Conservation (phyloP, 495 filamentous ascomycete species). For the Trichoderma virens region DNA sequence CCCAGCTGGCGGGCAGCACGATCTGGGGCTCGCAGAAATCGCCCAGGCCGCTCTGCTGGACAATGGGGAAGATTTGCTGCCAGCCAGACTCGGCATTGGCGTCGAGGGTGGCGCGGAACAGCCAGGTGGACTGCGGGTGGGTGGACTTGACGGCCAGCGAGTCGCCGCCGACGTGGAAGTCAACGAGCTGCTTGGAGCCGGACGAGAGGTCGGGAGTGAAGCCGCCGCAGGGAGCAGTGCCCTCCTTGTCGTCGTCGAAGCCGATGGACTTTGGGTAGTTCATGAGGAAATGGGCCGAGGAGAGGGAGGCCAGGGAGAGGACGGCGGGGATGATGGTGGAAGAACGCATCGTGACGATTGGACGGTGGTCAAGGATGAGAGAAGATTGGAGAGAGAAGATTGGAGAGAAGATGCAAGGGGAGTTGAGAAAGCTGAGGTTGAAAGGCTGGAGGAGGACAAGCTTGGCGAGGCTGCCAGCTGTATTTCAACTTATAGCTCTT, state of each 20-base stretch:
- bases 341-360: conserved; percentile 21
- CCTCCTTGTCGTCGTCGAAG: conserved; percentile 38
- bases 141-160: conserved; percentile 28
- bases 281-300: conserved; percentile 41
- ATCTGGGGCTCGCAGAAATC: conserved; percentile 35
- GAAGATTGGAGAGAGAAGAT: not conserved
- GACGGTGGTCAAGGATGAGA: too few species aligned
- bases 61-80: conserved; percentile 38
- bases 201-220: conserved; percentile 28
- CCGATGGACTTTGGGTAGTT: conserved; percentile 36
- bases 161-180: conserved; percentile 47
- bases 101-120: conserved; percentile 44
- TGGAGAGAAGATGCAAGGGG: not conserved
- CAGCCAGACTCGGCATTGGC: conserved; percentile 35
- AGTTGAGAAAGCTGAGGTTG: not conserved
- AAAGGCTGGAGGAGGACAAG: not conserved
- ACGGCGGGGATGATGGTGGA: conserved; percentile 18
- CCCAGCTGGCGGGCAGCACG: conserved; percentile 32
- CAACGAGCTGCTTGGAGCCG: conserved; percentile 21
- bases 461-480: not conserved
- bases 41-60: conserved; percentile 39
- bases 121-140: conserved; percentile 39
- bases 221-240: conserved; percentile 39
- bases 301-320: conserved; percentile 26
- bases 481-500: not conserved